Base-by-base conservation (phyloP, 805 yeast species). In the Candida nonsorbophila region DNA sequence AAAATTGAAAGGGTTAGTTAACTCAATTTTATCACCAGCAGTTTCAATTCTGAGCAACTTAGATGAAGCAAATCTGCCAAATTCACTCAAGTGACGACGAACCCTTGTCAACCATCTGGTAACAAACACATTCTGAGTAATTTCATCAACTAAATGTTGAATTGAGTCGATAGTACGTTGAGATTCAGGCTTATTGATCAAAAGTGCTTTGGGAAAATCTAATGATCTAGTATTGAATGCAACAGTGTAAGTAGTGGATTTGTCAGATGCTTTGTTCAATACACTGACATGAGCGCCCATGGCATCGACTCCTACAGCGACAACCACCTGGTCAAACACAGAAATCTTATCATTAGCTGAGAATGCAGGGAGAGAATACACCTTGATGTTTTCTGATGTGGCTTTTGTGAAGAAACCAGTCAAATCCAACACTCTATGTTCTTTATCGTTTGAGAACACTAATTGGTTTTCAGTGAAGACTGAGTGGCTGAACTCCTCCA, bases 91-190 rank as follows among this genome's bases (percentile, higher is more conserved):
- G 28, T 64, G 69, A 29, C 60, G 47, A 20, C 34, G 37, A 18
- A 44, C 31, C 40, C 69, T 47, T 7, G 33, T 37, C 10, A 55
- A 20, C 58, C 61, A 58, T 16, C 57, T 51, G 8, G 30, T 11
- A 6, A 53, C 30, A 22, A 51, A 41, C 14, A 43, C 36, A 11
- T 44, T 34, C 10, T 41, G 36, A 5, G 45, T 29, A 7, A 33
- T 26, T 21, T 57, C 66, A 24, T 58, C 56, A 17, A 58, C 45
- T 27, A 62, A 35, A 26, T 53, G 54, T 25, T 58, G 55, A 9
- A 47, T 57, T 31, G 53, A 47, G 20, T 52, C 54, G 16, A 54
- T 41, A 4, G 51, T 38, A 8, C 41, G 35, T 24, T 49, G 34
- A 5, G 59, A 48, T 14, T 44, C 45, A 5, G 66, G 67, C 22